Evolutionary conservation across 2,329 filamentous ascomycete genomes (phyloP).

Genomic region (Neofusicoccum ribis): DNA sequence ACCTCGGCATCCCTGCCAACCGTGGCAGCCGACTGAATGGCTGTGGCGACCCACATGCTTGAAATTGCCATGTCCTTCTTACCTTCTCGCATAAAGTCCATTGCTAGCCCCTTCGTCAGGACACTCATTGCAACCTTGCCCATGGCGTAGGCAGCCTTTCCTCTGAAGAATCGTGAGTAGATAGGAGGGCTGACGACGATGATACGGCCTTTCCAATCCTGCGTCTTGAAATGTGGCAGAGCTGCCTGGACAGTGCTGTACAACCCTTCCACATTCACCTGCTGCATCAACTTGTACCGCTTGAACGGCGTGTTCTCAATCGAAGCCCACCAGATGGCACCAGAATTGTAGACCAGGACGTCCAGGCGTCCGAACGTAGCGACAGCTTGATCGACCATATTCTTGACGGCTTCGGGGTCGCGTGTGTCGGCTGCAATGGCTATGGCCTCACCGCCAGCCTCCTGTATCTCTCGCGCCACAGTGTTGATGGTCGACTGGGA

Average conservation of each 20-base stretch:
- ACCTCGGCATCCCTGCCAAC: slow-evolving; percentile 49
- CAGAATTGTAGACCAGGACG: slow-evolving; percentile 78
- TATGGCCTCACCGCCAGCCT: slow-evolving; percentile 63
- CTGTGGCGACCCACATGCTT: slow-evolving; percentile 78
- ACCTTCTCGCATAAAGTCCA: slow-evolving; percentile 73
- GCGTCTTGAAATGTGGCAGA: slow-evolving; percentile 64
- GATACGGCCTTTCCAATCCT: slow-evolving; percentile 61
- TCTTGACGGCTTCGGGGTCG: slow-evolving; percentile 60
- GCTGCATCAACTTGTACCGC: slow-evolving; percentile 65
- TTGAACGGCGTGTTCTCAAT: slow-evolving; percentile 72
- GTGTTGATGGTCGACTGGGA: slow-evolving; percentile 75
- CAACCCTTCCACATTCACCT: slow-evolving; percentile 62
- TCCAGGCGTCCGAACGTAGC: slow-evolving; percentile 64
- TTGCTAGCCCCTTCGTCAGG: slow-evolving; percentile 75
- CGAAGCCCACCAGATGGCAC: slow-evolving; percentile 81
- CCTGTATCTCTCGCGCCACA: slow-evolving; percentile 70
- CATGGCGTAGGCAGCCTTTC: slow-evolving; percentile 81
- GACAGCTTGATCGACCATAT: slow-evolving; percentile 61
- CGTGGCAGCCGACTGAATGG: slow-evolving; percentile 77
- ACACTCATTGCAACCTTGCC: slow-evolving; percentile 81
- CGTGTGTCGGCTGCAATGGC: slow-evolving; percentile 72
- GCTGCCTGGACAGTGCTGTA: slow-evolving; percentile 70
- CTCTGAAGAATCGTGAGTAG: slow-evolving; percentile 80
- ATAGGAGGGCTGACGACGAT: slow-evolving; percentile 82
- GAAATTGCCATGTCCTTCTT: slow-evolving; percentile 71